These are phyloP conservation scores for Phytophthora cajani DNA, from an alignment of 352 stramenopile species.

Conservation along the genomic window DNA sequence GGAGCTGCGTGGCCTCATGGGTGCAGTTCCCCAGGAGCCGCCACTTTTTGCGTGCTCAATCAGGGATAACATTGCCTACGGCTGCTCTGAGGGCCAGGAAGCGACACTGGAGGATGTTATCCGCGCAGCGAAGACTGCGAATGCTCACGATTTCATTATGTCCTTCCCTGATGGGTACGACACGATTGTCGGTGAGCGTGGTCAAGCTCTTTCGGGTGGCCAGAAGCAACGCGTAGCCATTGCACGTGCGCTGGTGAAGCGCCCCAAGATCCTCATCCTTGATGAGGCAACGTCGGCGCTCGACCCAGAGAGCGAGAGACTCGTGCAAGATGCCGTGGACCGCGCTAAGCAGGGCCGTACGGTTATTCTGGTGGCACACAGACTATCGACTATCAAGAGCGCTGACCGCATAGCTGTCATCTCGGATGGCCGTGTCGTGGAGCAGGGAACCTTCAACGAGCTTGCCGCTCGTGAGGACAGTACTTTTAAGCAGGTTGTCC, in stretches of 20 bases:
- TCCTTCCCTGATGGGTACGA: slow-evolving; percentile 81
- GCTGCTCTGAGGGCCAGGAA: slow-evolving; percentile 51
- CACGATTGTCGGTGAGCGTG: slow-evolving; percentile 77
- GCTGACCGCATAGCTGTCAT: slow-evolving; percentile 93
- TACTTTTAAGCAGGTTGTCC: slow-evolving; percentile 79
- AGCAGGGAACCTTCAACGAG: slow-evolving; percentile 81
- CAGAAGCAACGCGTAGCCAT: slow-evolving; percentile 88
- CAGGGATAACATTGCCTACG: slow-evolving; percentile 81
- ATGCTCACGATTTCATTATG: slow-evolving; percentile 83
- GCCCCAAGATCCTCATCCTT: slow-evolving; percentile 78
- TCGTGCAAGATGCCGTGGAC: slow-evolving; percentile 83
- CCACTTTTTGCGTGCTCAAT: slow-evolving; percentile 81
- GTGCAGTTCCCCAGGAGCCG: slow-evolving; percentile 74
- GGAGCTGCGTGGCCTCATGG: slow-evolving; percentile 67
- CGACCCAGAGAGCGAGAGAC: slow-evolving; percentile 76
- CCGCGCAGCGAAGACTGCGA: slow-evolving; percentile 68
- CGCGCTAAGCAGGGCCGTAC: slow-evolving; percentile 90
- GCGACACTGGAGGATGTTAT: slow-evolving; percentile 65
- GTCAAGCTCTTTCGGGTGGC: slow-evolving; percentile 73
- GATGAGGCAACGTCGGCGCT: slow-evolving; percentile 83
- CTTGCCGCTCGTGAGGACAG: slow-evolving; percentile 67
- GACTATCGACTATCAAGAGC: slow-evolving; percentile 93
- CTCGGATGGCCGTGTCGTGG: slow-evolving; percentile 84
- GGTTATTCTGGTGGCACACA: slow-evolving; percentile 97
- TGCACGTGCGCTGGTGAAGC: slow-evolving; percentile 75